Conservation (phyloP, 306 rosid species). For the Fagus crenata region DNA sequence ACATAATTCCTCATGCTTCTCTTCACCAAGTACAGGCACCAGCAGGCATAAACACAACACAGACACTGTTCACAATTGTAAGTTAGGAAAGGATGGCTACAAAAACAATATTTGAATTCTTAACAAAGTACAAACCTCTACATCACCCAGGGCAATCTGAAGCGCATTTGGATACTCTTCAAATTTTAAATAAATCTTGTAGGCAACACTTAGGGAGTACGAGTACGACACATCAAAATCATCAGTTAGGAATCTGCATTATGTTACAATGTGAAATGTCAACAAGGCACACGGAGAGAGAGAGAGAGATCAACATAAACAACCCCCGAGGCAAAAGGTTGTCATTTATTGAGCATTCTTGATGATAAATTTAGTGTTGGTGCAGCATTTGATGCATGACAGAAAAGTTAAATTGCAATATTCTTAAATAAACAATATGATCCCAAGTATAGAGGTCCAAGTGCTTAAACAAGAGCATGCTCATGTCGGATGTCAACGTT, state of each 20-base stretch:
- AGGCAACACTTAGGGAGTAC: slow-evolving; percentile 65
- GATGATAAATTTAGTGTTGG: too few species aligned
- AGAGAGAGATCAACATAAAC: slow-evolving; percentile 3
- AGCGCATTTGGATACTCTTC: slow-evolving; percentile 87
- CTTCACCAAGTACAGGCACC: background rate
- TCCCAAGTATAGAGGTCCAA: too few species aligned
- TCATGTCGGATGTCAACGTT: too few species aligned
- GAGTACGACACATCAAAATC: slow-evolving; percentile 50
- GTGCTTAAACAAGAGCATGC: too few species aligned
- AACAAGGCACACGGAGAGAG: background rate
- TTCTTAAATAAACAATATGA: too few species aligned
- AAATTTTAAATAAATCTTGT: slow-evolving; percentile 66
- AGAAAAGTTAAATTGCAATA: too few species aligned
- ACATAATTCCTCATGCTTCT: background rate
- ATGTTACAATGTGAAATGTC: background rate
- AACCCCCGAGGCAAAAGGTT: slow-evolving; percentile 7
- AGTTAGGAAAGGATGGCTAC: slow-evolving; percentile 6
- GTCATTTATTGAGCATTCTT: background rate
- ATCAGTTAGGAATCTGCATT: slow-evolving; percentile 85
- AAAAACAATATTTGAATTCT: background rate
- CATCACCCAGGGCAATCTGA: slow-evolving; percentile 86
- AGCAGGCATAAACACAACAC: background rate
- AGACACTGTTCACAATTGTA: slow-evolving; percentile 2
- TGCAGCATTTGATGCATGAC: too few species aligned
- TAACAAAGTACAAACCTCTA: slow-evolving; percentile 51